phyloP scores from a whole-genome alignment of 345 rosid genomes.

The Pistacia atlantica region DNA sequence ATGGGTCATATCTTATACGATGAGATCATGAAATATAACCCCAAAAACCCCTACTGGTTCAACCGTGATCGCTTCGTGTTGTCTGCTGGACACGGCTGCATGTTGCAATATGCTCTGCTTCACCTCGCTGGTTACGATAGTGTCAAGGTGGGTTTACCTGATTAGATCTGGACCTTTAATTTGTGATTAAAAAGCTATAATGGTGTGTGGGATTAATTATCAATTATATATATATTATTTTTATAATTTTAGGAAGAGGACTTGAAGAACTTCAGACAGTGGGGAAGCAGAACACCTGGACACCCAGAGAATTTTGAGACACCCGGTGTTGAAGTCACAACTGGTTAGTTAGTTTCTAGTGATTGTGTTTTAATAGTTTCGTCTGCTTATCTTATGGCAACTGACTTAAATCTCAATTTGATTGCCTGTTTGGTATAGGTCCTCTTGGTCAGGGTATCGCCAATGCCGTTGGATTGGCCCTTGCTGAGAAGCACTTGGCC shows the following conservation, averaged over 20 bases:
- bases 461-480: conserved; percentile 95
- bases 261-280: conserved; percentile 85
- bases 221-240: background rate
- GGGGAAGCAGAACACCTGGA: conserved; percentile 98
- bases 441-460: conserved; percentile 95
- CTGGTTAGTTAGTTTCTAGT: conserved; percentile 58
- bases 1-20: conserved; percentile 88
- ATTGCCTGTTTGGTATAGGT: conserved; percentile 41
- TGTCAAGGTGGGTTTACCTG: conserved; percentile 46
- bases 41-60: conserved; percentile 96
- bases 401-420: background rate
- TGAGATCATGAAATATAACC: conserved; percentile 89
- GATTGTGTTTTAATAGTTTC: background rate
- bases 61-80: conserved; percentile 94
- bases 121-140: conserved; percentile 98
- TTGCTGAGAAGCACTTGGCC: conserved; percentile 91
- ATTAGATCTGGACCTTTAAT: background rate
- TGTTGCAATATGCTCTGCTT: conserved; percentile 91
- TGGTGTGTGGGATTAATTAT: background rate
- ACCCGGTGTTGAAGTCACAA: conserved; percentile 97
- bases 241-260: conserved; percentile 70
- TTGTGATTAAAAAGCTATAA: background rate
- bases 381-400: background rate
- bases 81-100: conserved; percentile 97
- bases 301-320: conserved; percentile 99